These are phyloP conservation scores for Carex parvula DNA, from an alignment of 176 grass and related monocot species.

Conservation along the genomic window DNA sequence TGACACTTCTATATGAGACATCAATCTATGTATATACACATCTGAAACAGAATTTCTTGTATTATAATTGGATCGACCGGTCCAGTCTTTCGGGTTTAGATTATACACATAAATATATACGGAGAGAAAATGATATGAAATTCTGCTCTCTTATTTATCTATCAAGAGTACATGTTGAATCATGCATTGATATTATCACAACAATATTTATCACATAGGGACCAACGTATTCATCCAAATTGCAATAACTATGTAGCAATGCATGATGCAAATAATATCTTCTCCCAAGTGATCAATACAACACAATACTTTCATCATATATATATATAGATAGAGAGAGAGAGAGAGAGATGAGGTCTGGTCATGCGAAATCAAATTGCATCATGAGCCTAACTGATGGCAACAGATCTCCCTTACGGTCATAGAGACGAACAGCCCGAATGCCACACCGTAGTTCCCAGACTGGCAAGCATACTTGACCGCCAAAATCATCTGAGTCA, in stretches of 20 bases:
- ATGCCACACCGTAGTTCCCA: slow-evolving; percentile 67
- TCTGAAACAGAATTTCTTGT: too few species aligned
- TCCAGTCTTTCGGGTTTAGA: too few species aligned
- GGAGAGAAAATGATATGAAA: too few species aligned
- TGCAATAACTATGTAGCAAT: background rate
- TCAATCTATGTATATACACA: too few species aligned
- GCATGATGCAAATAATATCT: background rate
- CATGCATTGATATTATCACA: background rate
- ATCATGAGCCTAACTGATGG: slow-evolving; percentile 72
- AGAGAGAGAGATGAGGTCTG: background rate
- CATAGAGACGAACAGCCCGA: slow-evolving; percentile 43
- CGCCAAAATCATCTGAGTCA: slow-evolving; percentile 64
- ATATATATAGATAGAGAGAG: background rate
- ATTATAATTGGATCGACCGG: too few species aligned
- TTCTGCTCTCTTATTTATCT: background rate
- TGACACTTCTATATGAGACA: too few species aligned
- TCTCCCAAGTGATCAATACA: background rate
- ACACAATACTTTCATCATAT: background rate
- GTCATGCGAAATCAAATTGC: slow-evolving; percentile 53
- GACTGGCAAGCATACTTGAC: slow-evolving; percentile 67
- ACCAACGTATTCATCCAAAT: background rate
- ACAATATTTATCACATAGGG: background rate
- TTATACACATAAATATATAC: too few species aligned
- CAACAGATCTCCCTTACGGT: slow-evolving; percentile 31
- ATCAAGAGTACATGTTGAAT: background rate